Conservation (phyloP, 2,329 filamentous ascomycete species). For the Nemania sp. region DNA sequence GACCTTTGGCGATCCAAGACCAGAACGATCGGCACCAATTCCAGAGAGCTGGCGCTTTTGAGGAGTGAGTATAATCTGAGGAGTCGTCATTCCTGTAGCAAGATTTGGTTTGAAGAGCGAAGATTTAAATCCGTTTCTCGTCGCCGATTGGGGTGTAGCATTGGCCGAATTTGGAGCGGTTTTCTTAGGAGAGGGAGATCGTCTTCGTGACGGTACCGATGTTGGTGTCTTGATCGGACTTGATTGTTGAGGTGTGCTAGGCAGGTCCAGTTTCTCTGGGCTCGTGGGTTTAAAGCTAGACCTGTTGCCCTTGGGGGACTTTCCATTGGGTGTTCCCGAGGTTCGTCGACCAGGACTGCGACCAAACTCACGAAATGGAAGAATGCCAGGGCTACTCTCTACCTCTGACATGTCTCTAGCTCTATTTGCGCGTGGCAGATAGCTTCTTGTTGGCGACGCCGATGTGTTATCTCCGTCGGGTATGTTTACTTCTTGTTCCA, state of each 20-base stretch:
- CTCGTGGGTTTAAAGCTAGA: constrained; percentile 40
- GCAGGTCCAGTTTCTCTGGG: constrained; percentile 56
- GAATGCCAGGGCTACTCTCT: constrained; percentile 67
- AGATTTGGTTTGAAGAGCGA: constrained; percentile 52
- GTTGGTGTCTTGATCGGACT: constrained; percentile 64
- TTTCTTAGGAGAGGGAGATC: constrained; percentile 63
- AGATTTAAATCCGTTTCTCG: constrained; percentile 49
- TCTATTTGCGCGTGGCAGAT: constrained; percentile 48
- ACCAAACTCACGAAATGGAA: constrained; percentile 64
- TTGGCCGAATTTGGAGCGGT: constrained; percentile 43
- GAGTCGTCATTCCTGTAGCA: constrained; percentile 69
- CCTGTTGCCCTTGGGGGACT: constrained; percentile 46
- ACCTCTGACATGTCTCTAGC: constrained; percentile 59
- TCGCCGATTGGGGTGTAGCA: constrained; percentile 44
- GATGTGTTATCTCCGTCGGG: constrained; percentile 60
- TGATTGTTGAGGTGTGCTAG: constrained; percentile 57
- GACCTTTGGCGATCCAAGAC: constrained; percentile 80
- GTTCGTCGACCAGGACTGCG: constrained; percentile 60
- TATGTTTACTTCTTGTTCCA: constrained; percentile 69
- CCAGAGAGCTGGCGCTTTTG: constrained; percentile 72
- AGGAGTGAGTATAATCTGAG: constrained; percentile 73
- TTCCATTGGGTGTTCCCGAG: constrained; percentile 56
- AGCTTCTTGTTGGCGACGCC: constrained; percentile 54
- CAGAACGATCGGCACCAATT: constrained; percentile 75
- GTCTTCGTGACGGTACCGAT: constrained; percentile 58